Evolutionary conservation across 306 rosid genomes (phyloP).

Genomic region (Vigna nakashimae): DNA sequence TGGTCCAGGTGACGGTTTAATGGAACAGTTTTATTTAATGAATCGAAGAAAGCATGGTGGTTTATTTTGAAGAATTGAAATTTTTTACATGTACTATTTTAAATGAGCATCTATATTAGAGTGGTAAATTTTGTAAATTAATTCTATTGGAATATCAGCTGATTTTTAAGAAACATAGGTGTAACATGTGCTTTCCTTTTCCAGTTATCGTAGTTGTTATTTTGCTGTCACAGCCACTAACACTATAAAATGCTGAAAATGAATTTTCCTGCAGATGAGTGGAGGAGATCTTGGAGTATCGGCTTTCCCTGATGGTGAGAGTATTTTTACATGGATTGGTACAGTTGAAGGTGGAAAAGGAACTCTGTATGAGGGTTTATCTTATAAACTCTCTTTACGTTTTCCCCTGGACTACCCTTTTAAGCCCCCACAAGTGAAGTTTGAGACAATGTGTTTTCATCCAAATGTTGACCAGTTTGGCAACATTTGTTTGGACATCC

Average conservation of each 20-base stretch:
- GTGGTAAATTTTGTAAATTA: neutral
- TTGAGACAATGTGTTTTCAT: conserved; percentile 95
- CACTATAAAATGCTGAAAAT: conserved; percentile 10
- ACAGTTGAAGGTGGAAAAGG: conserved; percentile 98
- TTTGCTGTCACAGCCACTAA: neutral
- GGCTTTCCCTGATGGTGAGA: conserved; percentile 90
- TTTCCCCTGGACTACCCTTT: conserved; percentile 94
- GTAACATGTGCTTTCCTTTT: neutral
- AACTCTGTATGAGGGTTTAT: conserved; percentile 85
- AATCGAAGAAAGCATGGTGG: neutral
- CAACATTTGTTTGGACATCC: conserved; percentile 96
- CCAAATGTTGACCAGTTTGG: conserved; percentile 97
- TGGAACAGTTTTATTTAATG: neutral
- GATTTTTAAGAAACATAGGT: conserved; percentile 26
- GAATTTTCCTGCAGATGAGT: conserved; percentile 69
- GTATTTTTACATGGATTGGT: conserved; percentile 94
- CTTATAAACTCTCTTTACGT: conserved; percentile 87
- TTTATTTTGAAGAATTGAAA: neutral
- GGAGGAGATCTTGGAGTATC: conserved; percentile 96
- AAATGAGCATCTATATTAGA: conserved; percentile 14
- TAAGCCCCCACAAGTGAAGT: conserved; percentile 93
- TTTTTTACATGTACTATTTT: neutral
- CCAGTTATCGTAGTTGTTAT: conserved; percentile 7
- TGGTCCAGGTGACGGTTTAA: neutral
- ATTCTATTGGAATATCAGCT: conserved; percentile 6